phyloP scores from a whole-genome alignment of 73 alveolate genomes.

The Paramecium caudatum region DNA sequence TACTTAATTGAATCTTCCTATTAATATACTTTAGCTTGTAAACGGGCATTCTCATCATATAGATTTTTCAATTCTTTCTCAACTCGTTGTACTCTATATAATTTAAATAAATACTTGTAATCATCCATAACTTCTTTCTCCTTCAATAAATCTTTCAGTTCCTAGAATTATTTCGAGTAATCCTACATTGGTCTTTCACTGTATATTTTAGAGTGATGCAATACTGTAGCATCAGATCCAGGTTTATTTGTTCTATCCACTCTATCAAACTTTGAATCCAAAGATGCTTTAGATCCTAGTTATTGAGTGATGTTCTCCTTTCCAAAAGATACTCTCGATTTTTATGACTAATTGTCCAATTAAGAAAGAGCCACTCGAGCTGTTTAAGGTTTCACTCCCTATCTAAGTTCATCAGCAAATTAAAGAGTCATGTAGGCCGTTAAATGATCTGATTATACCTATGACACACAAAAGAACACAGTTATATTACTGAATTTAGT shows the following conservation, averaged over 20 bases:
- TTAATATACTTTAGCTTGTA: conserved; percentile 12
- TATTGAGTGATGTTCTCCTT: neutral
- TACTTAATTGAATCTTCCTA: conserved; percentile 11
- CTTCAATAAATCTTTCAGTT: conserved; percentile 31
- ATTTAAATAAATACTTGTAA: conserved; percentile 11
- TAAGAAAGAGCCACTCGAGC: conserved; percentile 7
- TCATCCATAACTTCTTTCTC: conserved; percentile 47
- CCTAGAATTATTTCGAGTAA: neutral
- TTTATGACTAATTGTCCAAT: neutral
- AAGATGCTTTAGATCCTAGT: neutral
- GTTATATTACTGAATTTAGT: conserved; percentile 19
- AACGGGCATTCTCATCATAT: conserved; percentile 37
- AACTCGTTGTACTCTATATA: neutral
- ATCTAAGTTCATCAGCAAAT: conserved; percentile 49
- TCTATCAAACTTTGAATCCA: neutral
- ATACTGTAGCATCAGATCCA: conserved; percentile 35
- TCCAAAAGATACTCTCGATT: neutral
- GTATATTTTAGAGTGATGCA: too few relatives aligned
- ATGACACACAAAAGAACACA: conserved; percentile 44
- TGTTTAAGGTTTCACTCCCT: neutral
- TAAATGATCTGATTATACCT: neutral
- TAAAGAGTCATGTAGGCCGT: conserved; percentile 32
- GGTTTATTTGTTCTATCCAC: neutral
- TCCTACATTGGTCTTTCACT: too few relatives aligned
- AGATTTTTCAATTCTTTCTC: conserved; percentile 24